A percentile compares a stretch with the other conserved stretches of the same genome.
Evolutionary conservation across 2,329 filamentous ascomycete species (phyloP).

Genomic region (Dactylella cylindrospora): DNA sequence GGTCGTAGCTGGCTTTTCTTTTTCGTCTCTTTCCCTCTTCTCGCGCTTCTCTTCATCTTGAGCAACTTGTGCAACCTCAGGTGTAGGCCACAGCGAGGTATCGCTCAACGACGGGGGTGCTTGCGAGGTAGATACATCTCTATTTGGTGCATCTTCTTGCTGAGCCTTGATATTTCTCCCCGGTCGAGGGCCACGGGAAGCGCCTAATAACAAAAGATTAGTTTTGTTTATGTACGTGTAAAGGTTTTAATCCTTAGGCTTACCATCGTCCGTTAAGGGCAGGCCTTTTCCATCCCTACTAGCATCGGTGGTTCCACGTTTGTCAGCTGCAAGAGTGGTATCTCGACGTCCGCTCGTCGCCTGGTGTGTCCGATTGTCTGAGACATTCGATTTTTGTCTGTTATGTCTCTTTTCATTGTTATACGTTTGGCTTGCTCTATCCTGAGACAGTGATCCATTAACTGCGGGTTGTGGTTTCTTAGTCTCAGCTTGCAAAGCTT

Average conservation of each 20-base stretch:
- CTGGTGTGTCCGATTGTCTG: slow-evolving; percentile 23
- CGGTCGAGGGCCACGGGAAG: slow-evolving; percentile 27
- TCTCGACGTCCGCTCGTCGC: slow-evolving; percentile 31
- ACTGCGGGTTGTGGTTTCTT: slow-evolving; percentile 27
- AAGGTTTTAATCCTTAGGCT: too few species aligned
- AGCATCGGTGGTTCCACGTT: slow-evolving; percentile 22
- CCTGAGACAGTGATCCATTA: slow-evolving; percentile 21
- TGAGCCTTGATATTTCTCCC: slow-evolving; percentile 32
- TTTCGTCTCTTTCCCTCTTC: slow-evolving; percentile 63
- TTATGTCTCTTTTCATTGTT: slow-evolving; percentile 32
- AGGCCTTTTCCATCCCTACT: slow-evolving; percentile 22
- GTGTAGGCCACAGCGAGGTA: slow-evolving; percentile 83
- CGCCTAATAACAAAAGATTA: too few species aligned
- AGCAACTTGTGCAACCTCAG: slow-evolving; percentile 74
- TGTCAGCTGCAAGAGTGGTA: slow-evolving; percentile 13
- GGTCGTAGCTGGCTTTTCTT: slow-evolving; percentile 63
- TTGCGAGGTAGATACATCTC: slow-evolving; percentile 50
- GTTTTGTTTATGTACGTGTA: too few species aligned
- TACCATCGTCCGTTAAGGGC: slow-evolving; percentile 31
- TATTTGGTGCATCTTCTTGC: slow-evolving; percentile 46
- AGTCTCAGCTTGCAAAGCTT: slow-evolving; percentile 19
- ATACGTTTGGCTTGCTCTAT: slow-evolving; percentile 34
- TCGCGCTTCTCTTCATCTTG: slow-evolving; percentile 68
- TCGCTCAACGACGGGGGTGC: slow-evolving; percentile 71
- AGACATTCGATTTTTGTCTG: slow-evolving; percentile 29